These are phyloP conservation scores for Fusarium siculi DNA, from an alignment of 2,329 filamentous ascomycete species.

Conservation along the genomic window DNA sequence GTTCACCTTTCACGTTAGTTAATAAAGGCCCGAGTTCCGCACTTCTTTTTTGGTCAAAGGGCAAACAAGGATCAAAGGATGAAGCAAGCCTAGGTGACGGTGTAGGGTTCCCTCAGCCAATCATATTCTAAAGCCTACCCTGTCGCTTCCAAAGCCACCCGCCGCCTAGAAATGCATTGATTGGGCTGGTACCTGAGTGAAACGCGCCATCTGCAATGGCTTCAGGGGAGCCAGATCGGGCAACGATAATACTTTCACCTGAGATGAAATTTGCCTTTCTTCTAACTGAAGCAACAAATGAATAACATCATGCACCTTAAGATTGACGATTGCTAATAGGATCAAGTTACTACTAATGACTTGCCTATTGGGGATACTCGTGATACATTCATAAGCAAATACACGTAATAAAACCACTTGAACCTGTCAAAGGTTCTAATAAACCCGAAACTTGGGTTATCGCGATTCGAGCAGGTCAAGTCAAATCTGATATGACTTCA, in stretches of 20 bases:
- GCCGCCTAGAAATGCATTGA: constrained; percentile 23
- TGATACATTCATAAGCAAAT: neutral
- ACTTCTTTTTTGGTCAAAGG: constrained; percentile 1
- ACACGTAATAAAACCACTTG: neutral
- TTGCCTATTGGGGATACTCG: neutral
- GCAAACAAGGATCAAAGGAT: constrained; percentile 9
- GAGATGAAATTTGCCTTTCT: neutral
- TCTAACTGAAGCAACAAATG: constrained; percentile 7
- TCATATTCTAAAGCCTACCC: constrained; percentile 8
- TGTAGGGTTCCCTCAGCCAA: constrained; percentile 23
- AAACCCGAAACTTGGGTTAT: constrained; percentile 4
- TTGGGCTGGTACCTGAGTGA: constrained; percentile 41
- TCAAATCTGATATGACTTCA: constrained; percentile 1
- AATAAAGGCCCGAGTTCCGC: constrained; percentile 8
- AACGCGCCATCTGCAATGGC: constrained; percentile 36
- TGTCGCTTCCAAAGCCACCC: constrained; percentile 38
- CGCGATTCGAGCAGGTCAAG: constrained; percentile 5
- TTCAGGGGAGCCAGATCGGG: constrained; percentile 17
- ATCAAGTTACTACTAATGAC: neutral
- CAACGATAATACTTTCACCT: constrained; percentile 4
- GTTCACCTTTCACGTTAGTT: constrained; percentile 14
- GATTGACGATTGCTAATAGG: constrained; percentile 6
- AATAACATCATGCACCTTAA: constrained; percentile 1
- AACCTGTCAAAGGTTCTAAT: neutral
- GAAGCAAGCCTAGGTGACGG: constrained; percentile 33